These are phyloP conservation scores for Backusella parvicylindrica DNA, from an alignment of 192 early-diverging fungal species.

Conservation along the genomic window DNA sequence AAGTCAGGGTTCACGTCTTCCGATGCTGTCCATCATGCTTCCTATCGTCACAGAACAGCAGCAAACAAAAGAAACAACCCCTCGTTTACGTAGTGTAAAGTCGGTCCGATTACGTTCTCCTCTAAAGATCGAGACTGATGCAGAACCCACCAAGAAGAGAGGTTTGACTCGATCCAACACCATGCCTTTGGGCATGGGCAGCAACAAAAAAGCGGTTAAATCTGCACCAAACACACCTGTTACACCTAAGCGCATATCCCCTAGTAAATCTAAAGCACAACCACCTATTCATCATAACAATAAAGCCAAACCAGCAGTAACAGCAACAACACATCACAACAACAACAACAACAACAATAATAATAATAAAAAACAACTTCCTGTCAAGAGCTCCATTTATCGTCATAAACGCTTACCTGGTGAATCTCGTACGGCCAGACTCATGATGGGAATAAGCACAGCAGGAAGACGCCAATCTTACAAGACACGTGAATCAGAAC, in stretches of 20 bases:
- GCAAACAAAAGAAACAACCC: background rate
- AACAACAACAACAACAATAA: background rate
- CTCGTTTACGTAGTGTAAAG: background rate
- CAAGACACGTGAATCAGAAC: background rate
- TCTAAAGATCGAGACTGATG: background rate
- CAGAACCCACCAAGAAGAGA: background rate
- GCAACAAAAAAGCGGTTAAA: background rate
- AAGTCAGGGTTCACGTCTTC: constrained; percentile 32
- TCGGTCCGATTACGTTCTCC: constrained; percentile 2
- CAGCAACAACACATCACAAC: background rate
- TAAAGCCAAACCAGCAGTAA: background rate
- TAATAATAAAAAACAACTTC: background rate
- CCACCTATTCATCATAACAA: background rate
- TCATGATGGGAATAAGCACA: constrained; percentile 27
- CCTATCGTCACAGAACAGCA: background rate
- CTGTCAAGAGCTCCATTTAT: constrained; percentile 8
- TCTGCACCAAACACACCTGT: background rate
- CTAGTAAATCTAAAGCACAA: background rate
- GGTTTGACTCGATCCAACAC: constrained; percentile 7
- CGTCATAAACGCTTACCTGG: constrained; percentile 19
- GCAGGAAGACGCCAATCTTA: background rate
- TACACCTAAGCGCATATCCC: background rate
- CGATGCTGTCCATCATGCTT: constrained; percentile 2
- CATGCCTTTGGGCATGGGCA: background rate
- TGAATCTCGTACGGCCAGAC: constrained; percentile 19